phyloP scores from a whole-genome alignment of 2,329 filamentous ascomycete species.

The Sphaerulina vaccinii region DNA sequence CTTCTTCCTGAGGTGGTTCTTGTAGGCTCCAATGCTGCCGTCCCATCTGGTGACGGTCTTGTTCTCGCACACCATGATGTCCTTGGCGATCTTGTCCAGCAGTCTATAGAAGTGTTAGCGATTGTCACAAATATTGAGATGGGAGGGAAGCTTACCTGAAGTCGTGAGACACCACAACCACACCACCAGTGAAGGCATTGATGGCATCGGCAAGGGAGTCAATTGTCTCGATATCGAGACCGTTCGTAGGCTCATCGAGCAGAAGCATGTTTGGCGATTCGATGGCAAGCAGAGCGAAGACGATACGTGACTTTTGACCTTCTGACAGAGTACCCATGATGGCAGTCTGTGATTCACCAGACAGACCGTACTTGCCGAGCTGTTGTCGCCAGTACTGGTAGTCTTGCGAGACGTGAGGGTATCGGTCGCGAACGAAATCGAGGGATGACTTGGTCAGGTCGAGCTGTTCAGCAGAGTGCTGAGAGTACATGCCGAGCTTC shows the following conservation, averaged over 20 bases:
- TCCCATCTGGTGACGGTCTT: constrained; percentile 89
- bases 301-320: constrained; percentile 96
- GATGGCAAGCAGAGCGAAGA: constrained; percentile 93
- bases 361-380: constrained; percentile 90
- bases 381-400: constrained; percentile 99
- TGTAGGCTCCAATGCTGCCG: constrained; percentile 88
- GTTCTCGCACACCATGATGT: constrained; percentile 99
- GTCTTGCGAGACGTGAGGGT: constrained; percentile 82
- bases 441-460: constrained; percentile 96
- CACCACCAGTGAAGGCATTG: constrained; percentile 92
- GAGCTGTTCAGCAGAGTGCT: constrained; percentile 97
- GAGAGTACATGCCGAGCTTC: constrained; percentile 96
- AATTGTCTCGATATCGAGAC: constrained; percentile 97
- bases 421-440: constrained; percentile 97
- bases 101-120: constrained; percentile 60
- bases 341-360: constrained; percentile 89
- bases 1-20: constrained; percentile 98
- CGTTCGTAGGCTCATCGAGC: constrained; percentile 98
- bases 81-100: constrained; percentile 98
- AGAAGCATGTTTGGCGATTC: constrained; percentile 96
- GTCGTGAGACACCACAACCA: constrained; percentile 97
- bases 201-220: constrained; percentile 97
- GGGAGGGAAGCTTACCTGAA: constrained; percentile 71
- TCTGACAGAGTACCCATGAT: constrained; percentile 98
- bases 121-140: constrained; percentile 2